phyloP scores from a whole-genome alignment of 768 basidiomycete species.

The Panaeolus cyanescens region DNA sequence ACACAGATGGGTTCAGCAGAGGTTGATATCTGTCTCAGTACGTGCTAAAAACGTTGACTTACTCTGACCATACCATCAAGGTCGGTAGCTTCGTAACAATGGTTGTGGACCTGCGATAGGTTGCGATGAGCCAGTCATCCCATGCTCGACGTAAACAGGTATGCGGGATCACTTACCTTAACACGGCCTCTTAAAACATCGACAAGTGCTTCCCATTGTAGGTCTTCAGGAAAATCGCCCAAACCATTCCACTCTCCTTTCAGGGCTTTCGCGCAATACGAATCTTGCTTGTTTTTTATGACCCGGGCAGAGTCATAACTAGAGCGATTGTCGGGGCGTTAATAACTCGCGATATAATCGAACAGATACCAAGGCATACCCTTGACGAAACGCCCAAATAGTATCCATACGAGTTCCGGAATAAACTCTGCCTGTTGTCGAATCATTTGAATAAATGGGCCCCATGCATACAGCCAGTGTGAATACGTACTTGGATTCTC shows the following conservation, averaged over 20 bases:
- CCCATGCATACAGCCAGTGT: slow-evolving; percentile 9
- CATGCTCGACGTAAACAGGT: too few relatives aligned
- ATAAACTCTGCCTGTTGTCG: slow-evolving; percentile 42
- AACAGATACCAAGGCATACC: slow-evolving; percentile 34
- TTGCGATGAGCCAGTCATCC: neutral
- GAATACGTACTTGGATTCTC: slow-evolving; percentile 54
- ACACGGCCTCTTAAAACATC: slow-evolving; percentile 79
- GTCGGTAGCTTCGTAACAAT: slow-evolving; percentile 67
- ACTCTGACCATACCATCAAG: slow-evolving; percentile 69
- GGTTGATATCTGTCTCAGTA: too few relatives aligned
- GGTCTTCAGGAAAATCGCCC: slow-evolving; percentile 61
- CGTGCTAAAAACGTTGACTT: slow-evolving; percentile 9
- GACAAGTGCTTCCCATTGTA: slow-evolving; percentile 75
- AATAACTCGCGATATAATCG: neutral
- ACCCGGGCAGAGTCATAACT: slow-evolving; percentile 64
- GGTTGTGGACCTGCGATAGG: slow-evolving; percentile 49
- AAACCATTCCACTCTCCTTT: slow-evolving; percentile 49
- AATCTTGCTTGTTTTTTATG: slow-evolving; percentile 66
- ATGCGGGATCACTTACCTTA: slow-evolving; percentile 43
- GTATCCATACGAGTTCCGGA: slow-evolving; percentile 62
- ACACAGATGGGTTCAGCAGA: neutral
- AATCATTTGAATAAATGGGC: neutral
- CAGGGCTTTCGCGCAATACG: slow-evolving; percentile 55
- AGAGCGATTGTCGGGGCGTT: slow-evolving; percentile 22
- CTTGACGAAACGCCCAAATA: slow-evolving; percentile 63